Evolutionary conservation across 768 basidiomycete species (phyloP), one percentile per base, ranked within the genome.

Genomic region (Dacryopinax spathularia): DNA sequence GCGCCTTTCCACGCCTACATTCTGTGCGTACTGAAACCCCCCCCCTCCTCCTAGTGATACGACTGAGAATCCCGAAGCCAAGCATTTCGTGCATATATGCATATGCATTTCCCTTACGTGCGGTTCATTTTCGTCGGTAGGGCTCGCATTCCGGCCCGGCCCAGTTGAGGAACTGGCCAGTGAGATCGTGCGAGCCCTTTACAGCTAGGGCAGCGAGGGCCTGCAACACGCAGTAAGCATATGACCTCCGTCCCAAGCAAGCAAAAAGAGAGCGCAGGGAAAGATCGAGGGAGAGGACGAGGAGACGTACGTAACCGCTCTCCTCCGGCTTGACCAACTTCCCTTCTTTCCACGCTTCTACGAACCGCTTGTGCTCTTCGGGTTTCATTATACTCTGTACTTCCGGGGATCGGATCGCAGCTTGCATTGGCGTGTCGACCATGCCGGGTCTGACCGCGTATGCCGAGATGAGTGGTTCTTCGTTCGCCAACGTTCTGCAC

Each of bases 401-500:
- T 29, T 83, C 84, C n/a, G 73, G 72, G 43, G 75, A 71, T 62
- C 89, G 78, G 34, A 91, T 65, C 1, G 66, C 67, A 31, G 71
- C 68, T 78, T 90, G 89, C 90, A 91, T 91, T 88, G 91, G 68
- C 7, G 91, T 94, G 65, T 94, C 85, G 29, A 96, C 91, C 74
- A 86, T 85, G 15, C 94, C 94, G 0, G 94, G 94, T 2, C 92
- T 82, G 1, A 96, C 68, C 16, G 93, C 87, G 33, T 94, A 80
- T 2, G 84, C 83, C 7, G 81, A 78, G 35, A 96, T 76, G 34
- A 79, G 76, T n/a, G 83, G 82, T 72, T 96, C 92, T 72, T 96
- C 94, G 68, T 82, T 82, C 18, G 85, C 88, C 20, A 95, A 76
- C 0, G 91, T 95, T 73, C 92, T 91, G 35, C 10, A 12, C 27